A percentile compares a stretch with the other conserved stretches of the same genome.
These are phyloP conservation scores for Candida dajiaensis DNA, from an alignment of 805 yeast species.

Conservation along the genomic window DNA sequence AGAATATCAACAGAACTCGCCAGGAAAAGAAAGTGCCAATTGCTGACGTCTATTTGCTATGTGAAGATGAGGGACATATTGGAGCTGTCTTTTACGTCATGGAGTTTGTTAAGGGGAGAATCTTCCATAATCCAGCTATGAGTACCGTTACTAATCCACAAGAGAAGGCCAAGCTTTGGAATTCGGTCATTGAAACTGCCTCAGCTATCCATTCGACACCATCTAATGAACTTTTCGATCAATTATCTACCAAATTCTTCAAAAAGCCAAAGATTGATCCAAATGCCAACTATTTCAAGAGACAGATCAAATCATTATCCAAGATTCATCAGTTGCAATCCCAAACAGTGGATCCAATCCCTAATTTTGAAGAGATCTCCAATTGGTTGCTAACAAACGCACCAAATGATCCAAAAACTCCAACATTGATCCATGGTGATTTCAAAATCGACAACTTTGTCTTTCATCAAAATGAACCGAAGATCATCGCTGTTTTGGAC, in stretches of 20 bases:
- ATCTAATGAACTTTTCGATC: conserved; percentile 32
- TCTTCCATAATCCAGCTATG: conserved; percentile 48
- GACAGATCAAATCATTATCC: conserved; percentile 45
- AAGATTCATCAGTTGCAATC: conserved; percentile 37
- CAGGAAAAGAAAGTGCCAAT: conserved; percentile 38
- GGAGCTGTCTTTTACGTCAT: conserved; percentile 56
- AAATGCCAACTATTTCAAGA: conserved; percentile 38
- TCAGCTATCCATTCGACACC: conserved; percentile 46
- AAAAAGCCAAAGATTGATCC: conserved; percentile 20
- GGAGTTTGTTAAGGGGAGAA: conserved; percentile 53
- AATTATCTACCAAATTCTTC: conserved; percentile 41
- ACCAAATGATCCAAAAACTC: conserved; percentile 41
- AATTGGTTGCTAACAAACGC: conserved; percentile 36
- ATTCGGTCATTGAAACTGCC: conserved; percentile 41
- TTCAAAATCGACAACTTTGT: conserved; percentile 60
- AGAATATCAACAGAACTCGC: conserved; percentile 18
- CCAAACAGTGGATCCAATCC: conserved; percentile 38
- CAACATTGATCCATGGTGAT: conserved; percentile 56
- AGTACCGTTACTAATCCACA: conserved; percentile 26
- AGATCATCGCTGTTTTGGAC: conserved; percentile 51
- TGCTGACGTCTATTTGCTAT: conserved; percentile 44
- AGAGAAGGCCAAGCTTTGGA: conserved; percentile 35
- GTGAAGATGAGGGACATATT: conserved; percentile 49
- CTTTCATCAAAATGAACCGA: conserved; percentile 45
- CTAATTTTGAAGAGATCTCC: conserved; percentile 37